A percentile compares a stretch with the other conserved stretches of the same genome.
Evolutionary conservation across 1,284 basidiomycete genomes (phyloP).

Genomic region (Gomphus bonarii): DNA sequence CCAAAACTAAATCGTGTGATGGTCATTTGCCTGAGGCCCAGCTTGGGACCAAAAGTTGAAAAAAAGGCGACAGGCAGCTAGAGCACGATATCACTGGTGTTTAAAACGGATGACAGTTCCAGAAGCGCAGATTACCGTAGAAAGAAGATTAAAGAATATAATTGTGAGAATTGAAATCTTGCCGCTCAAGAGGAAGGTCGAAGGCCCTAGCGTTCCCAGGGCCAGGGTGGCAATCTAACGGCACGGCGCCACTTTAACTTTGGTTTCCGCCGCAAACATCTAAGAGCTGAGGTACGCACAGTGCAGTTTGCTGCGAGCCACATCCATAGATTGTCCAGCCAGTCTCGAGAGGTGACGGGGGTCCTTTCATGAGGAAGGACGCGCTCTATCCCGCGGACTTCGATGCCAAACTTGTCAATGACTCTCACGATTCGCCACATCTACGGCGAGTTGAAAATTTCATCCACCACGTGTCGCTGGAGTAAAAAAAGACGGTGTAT

Average conservation of each 20-base stretch:
- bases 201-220: constrained; percentile 24
- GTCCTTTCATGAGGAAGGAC: constrained; percentile 17
- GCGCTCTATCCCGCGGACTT: constrained; percentile 23
- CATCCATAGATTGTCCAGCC: constrained; percentile 13
- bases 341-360: constrained; percentile 11
- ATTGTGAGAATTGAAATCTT: constrained; percentile 25
- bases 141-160: constrained; percentile 28
- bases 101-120: constrained; percentile 11
- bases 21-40: constrained; percentile 28
- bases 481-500: not conserved
- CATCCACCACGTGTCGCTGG: not conserved
- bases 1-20: constrained; percentile 26
- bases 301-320: constrained; percentile 23
- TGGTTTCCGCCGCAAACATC: not conserved
- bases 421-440: constrained; percentile 19
- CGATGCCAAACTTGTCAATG: constrained; percentile 20
- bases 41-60: constrained; percentile 24
- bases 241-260: not conserved
- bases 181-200: constrained; percentile 21
- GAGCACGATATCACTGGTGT: constrained; percentile 11
- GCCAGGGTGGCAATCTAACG: constrained; percentile 22
- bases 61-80: constrained; percentile 24
- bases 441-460: not conserved
- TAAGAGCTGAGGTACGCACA: constrained; percentile 4
- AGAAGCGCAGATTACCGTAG: constrained; percentile 14